phyloP scores from a whole-genome alignment of 129 eudicot genomes.

The Tagetes patula region DNA sequence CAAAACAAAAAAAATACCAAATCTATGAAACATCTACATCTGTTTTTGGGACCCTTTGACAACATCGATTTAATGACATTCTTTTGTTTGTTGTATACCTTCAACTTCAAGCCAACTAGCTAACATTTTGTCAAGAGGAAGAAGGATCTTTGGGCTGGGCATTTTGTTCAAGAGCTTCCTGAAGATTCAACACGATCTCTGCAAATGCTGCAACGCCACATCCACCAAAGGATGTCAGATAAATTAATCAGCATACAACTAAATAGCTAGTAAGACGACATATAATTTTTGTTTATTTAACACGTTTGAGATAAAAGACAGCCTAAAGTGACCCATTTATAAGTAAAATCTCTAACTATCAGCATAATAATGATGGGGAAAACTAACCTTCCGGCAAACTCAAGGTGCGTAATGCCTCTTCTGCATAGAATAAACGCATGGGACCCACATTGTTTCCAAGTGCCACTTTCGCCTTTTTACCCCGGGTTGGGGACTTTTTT shows the following conservation, averaged over 20 bases:
- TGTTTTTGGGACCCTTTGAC: neutral
- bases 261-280: conserved; percentile 9
- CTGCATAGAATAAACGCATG: conserved; percentile 69
- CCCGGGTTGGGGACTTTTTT: conserved; percentile 36
- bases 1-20: neutral
- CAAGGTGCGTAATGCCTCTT: conserved; percentile 72
- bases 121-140: conserved; percentile 7
- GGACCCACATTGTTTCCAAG: conserved; percentile 53
- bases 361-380: neutral
- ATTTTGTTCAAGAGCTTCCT: conserved; percentile 54
- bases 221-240: neutral
- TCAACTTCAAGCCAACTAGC: conserved; percentile 1
- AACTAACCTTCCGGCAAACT: conserved; percentile 85
- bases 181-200: conserved; percentile 82
- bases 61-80: neutral
- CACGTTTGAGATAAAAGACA: neutral
- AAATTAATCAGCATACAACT: neutral
- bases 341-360: neutral
- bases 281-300: neutral
- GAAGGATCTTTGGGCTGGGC: conserved; percentile 27
- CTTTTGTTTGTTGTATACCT: neutral
- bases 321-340: neutral
- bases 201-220: conserved; percentile 62
- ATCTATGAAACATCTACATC: conserved; percentile 16
- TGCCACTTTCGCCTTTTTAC: conserved; percentile 44